Evolutionary conservation across 495 filamentous ascomycete genomes (phyloP).

Genomic region (Penicillium samsonianum): DNA sequence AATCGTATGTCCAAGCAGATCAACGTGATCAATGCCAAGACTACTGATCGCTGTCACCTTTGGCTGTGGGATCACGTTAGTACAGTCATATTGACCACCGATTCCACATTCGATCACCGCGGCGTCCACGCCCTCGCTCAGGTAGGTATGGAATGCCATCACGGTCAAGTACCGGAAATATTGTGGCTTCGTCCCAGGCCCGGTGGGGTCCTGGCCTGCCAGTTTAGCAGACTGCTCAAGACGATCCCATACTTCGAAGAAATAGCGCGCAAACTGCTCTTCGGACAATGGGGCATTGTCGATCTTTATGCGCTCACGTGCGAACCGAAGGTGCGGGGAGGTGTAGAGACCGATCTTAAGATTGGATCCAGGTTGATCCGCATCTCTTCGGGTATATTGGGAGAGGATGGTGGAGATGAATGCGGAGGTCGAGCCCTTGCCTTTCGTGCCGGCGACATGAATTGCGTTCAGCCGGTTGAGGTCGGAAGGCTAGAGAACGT

Average conservation of each 20-base stretch:
- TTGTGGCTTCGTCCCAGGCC: slow-evolving; percentile 64
- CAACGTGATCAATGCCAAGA: slow-evolving; percentile 87
- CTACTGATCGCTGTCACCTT: slow-evolving; percentile 75
- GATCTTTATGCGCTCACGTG: slow-evolving; percentile 86
- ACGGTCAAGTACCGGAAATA: slow-evolving; percentile 92
- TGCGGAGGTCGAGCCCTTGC: slow-evolving; percentile 68
- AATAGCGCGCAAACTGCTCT: slow-evolving; percentile 75
- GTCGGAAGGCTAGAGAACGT: slow-evolving; percentile 60
- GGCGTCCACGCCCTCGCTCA: slow-evolving; percentile 75
- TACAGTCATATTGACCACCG: slow-evolving; percentile 90
- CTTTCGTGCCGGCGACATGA: slow-evolving; percentile 91
- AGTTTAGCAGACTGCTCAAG: slow-evolving; percentile 56
- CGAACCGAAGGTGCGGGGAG: slow-evolving; percentile 84
- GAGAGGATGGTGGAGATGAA: slow-evolving; percentile 59
- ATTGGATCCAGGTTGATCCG: slow-evolving; percentile 30
- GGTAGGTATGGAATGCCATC: slow-evolving; percentile 84
- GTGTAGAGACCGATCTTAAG: slow-evolving; percentile 81
- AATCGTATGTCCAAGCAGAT: slow-evolving; percentile 76
- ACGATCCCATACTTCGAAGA: slow-evolving; percentile 87
- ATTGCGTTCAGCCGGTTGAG: slow-evolving; percentile 73
- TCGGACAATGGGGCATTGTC: slow-evolving; percentile 73
- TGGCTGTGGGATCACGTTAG: slow-evolving; percentile 81
- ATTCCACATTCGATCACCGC: slow-evolving; percentile 93
- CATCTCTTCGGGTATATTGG: slow-evolving; percentile 53
- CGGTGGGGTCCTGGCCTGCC: slow-evolving; percentile 49